phyloP scores from a whole-genome alignment of 2,329 filamentous ascomycete genomes.

The Aspergillus jensenii region DNA sequence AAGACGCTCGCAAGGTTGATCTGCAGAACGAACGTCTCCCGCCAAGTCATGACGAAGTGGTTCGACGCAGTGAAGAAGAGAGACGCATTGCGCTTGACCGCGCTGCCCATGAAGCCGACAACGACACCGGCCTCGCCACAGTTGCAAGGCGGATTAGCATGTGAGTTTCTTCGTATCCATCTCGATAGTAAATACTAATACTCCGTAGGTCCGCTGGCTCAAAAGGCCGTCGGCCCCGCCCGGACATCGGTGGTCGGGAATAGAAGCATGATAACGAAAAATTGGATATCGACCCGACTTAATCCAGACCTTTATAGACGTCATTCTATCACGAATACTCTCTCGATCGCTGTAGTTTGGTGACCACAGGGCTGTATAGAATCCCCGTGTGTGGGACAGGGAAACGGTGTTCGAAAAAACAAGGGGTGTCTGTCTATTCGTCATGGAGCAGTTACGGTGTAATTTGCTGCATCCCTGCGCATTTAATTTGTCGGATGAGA shows the following conservation, averaged over 20 bases:
- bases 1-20: conserved; percentile 96
- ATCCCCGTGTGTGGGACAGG: background rate
- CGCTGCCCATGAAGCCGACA: conserved; percentile 84
- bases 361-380: conserved; percentile 14
- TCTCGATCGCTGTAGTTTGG: conserved; percentile 10
- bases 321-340: background rate
- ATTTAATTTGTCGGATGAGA: conserved; percentile 12
- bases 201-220: conserved; percentile 40
- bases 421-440: background rate
- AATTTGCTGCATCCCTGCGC: background rate
- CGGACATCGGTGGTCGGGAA: conserved; percentile 26
- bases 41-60: conserved; percentile 88
- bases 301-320: conserved; percentile 6
- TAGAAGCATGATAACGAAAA: conserved; percentile 19
- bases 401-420: background rate
- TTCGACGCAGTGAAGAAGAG: conserved; percentile 77
- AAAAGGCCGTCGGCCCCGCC: conserved; percentile 32
- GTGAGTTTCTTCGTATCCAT: conserved; percentile 60
- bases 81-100: conserved; percentile 80
- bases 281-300: conserved; percentile 7
- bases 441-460: background rate
- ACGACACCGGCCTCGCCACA: conserved; percentile 81
- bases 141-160: conserved; percentile 93
- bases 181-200: conserved; percentile 14
- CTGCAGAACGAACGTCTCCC: conserved; percentile 93